Percentiles rank a stretch among this genome's conserved stretches.
Conservation (phyloP, 2,329 filamentous ascomycete genomes). For the Diaporthe citrichinensis region DNA sequence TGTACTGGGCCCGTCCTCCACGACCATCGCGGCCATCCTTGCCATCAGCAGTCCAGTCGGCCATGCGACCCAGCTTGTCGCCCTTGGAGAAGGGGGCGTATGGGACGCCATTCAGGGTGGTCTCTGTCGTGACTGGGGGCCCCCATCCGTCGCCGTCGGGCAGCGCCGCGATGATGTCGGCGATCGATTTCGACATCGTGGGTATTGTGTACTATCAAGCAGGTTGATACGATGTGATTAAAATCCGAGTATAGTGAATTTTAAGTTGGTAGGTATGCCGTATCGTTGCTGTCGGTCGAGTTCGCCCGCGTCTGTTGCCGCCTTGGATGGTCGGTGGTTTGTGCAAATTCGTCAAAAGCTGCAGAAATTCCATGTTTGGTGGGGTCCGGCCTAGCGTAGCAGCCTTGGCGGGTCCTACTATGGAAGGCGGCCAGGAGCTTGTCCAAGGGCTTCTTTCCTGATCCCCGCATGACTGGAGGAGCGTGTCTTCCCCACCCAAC, state of each 20-base stretch:
- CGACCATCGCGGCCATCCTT: constrained; percentile 82
- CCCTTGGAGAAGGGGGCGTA: constrained; percentile 99
- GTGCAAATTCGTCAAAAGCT: constrained; percentile 37
- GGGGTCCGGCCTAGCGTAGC: constrained; percentile 34
- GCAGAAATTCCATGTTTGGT: constrained; percentile 41
- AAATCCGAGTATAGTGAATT: neutral
- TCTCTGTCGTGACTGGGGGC: constrained; percentile 84
- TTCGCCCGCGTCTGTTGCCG: neutral
- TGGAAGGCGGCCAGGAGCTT: constrained; percentile 10
- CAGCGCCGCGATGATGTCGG: constrained; percentile 78
- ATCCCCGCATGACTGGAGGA: constrained; percentile 6
- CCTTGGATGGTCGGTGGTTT: neutral
- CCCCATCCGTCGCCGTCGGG: constrained; percentile 89
- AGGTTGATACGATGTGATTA: neutral
- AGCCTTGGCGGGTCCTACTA: constrained; percentile 16
- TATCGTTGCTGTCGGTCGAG: neutral
- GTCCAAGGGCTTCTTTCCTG: neutral
- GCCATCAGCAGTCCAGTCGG: constrained; percentile 94
- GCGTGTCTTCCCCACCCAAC: neutral
- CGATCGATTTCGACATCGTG: constrained; percentile 55
- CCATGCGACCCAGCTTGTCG: constrained; percentile 99
- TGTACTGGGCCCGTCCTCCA: constrained; percentile 88
- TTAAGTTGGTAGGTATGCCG: neutral
- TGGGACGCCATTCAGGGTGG: constrained; percentile 92
- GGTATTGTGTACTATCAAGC: constrained; percentile 8